Percentiles rank a stretch among this genome's conserved stretches.
Conservation (phyloP, 208 protist species). For the Borovskyia barvae region DNA sequence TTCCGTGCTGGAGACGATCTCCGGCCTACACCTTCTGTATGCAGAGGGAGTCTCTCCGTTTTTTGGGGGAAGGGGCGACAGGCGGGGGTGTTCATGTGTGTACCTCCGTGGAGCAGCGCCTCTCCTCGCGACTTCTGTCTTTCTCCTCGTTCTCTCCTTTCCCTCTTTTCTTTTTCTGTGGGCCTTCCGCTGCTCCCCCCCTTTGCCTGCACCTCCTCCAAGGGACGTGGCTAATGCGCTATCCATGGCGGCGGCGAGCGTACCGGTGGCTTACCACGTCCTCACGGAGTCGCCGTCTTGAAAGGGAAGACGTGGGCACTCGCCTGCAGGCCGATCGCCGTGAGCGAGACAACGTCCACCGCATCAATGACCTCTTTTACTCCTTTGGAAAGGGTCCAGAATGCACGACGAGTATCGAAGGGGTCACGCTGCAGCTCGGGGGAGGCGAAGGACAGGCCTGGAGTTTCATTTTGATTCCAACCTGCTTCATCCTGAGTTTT, state of each 20-base stretch:
- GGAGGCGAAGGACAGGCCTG: slow-evolving; percentile 27
- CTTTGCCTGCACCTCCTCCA: background rate
- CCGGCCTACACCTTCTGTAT: too few species aligned
- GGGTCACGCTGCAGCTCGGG: slow-evolving; percentile 28
- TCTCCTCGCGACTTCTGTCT: too few species aligned
- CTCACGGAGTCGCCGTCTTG: slow-evolving; percentile 13
- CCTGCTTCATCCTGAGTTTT: background rate
- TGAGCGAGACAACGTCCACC: slow-evolving; percentile 20
- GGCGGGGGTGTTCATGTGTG: too few species aligned
- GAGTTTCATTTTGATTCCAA: slow-evolving; percentile 40
- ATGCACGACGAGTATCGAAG: slow-evolving; percentile 3
- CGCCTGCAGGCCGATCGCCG: slow-evolving; percentile 14
- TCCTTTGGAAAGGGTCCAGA: slow-evolving; percentile 9
- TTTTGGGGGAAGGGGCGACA: too few species aligned
- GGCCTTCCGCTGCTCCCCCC: too few species aligned
- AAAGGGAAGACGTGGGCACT: slow-evolving; percentile 25
- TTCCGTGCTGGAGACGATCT: too few species aligned
- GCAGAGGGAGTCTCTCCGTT: too few species aligned
- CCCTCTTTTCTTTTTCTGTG: too few species aligned
- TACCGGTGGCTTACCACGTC: slow-evolving; percentile 42
- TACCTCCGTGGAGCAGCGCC: too few species aligned
- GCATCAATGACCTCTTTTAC: slow-evolving; percentile 39
- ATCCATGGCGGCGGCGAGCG: slow-evolving; percentile 3
- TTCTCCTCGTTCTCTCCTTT: background rate
- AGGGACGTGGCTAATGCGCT: background rate